Evolutionary conservation across 2,329 filamentous ascomycete species (phyloP), one percentile per base, ranked within the genome.

Genomic region (Escovopsis sp.): DNA sequence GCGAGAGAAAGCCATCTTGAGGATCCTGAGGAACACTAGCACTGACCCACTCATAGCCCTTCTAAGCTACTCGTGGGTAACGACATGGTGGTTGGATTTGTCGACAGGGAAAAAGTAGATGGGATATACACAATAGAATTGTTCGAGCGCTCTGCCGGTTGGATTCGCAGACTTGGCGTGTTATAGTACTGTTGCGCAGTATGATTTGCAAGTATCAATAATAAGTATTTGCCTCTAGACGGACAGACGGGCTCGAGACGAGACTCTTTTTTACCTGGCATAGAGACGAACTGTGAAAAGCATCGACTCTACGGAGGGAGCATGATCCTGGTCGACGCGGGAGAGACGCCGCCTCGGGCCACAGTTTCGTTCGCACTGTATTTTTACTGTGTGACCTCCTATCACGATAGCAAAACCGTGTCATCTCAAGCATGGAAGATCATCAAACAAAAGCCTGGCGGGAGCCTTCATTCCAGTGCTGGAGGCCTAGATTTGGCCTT

Each of bases 51-150:
- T 28, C 11, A 10, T 26, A 65, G 64, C 62, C 64, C 41, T 67
- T 67, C 55, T 67, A 65, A 65, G 48, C 23, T 26, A n/a, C 2
- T 12, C 6, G 15, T 37, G 23, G 18, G 18, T 9, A 30, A 23
- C 40, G 44, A 41, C 34, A 32, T 51, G 53, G 49, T 51, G 49
- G 51, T 36, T 52, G 52, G 51, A 48, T 57, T 49, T 61, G 60
- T 23, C 23, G 23, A 23, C 23, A 23, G 23, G 23, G 23, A 23
- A 23, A 3, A 23, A 23, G 23, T 23, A 23, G 23, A 23, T 63
- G 61, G 53, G 58, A 61, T 58, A 56, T 56, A 55, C 49, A 52
- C 50, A 60, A 59, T 59, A 61, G 57, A 61, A 50, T 38, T 53
- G 49, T 54, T 51, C 23, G 23, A 23, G 23, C 23, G 23, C 23